phyloP scores from a whole-genome alignment of 2,329 filamentous ascomycete species.

The Aureobasidium sp. region DNA sequence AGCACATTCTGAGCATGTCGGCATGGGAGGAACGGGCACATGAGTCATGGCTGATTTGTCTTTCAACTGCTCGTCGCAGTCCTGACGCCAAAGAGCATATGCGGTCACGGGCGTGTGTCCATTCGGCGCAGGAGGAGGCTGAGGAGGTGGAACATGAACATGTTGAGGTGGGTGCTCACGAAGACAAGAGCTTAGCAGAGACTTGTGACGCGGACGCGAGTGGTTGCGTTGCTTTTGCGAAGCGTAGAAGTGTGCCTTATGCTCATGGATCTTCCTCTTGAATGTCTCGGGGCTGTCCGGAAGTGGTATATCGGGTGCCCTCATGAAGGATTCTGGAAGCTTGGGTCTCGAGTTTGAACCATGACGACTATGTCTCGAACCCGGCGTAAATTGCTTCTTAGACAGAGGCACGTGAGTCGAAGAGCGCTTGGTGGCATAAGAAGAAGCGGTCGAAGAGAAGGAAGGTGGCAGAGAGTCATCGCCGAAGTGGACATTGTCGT shows the following conservation, averaged over 20 bases:
- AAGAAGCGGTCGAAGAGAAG: background rate
- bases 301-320: background rate
- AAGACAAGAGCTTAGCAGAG: background rate
- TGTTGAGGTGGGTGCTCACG: background rate
- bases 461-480: background rate
- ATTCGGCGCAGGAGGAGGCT: background rate
- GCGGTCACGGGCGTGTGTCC: background rate
- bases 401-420: background rate
- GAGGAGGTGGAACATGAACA: background rate
- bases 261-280: background rate
- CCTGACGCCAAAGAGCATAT: conserved; percentile 2
- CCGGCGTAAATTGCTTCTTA: conserved; percentile 1
- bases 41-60: conserved; percentile 1
- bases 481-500: conserved; percentile 1
- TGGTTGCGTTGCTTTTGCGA: background rate
- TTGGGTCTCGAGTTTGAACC: background rate
- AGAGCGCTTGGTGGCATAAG: background rate
- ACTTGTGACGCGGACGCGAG: conserved; percentile 1
- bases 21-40: background rate
- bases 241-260: conserved; percentile 1
- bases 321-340: background rate
- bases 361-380: background rate
- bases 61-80: background rate
- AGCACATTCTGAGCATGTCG: background rate
- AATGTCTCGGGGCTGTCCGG: conserved; percentile 1